Conservation (phyloP, 805 yeast species). For the Priceomyces melissophilus region DNA sequence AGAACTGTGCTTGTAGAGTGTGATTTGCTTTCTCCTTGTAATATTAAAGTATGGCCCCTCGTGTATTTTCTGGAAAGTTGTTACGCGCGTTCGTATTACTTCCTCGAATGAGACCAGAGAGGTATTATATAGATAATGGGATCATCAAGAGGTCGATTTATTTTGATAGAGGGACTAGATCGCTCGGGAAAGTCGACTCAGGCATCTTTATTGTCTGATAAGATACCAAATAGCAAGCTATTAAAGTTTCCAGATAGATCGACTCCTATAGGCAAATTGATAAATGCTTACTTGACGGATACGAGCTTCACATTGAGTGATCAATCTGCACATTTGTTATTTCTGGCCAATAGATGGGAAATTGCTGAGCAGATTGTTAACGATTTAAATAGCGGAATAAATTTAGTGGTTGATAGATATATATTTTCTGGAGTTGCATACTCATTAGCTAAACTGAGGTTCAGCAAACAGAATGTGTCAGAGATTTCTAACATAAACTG, state of each 20-base stretch:
- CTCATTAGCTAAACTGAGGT: slow-evolving; percentile 76
- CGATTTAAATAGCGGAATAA: slow-evolving; percentile 48
- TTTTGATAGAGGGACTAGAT: slow-evolving; percentile 89
- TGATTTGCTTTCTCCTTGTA: no score
- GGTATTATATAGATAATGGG: not conserved
- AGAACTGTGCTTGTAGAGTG: no score
- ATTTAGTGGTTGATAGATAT: slow-evolving; percentile 78
- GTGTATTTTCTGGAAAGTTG: no score
- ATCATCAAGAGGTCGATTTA: slow-evolving; percentile 59
- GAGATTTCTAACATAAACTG: slow-evolving; percentile 53
- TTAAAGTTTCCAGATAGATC: slow-evolving; percentile 86
- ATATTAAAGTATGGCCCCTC: no score
- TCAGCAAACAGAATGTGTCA: slow-evolving; percentile 6
- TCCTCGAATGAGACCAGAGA: not conserved
- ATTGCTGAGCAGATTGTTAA: slow-evolving; percentile 44
- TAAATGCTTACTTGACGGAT: slow-evolving; percentile 66
- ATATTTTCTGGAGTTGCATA: slow-evolving; percentile 93
- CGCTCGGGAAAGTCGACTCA: slow-evolving; percentile 95
- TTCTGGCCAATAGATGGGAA: slow-evolving; percentile 97
- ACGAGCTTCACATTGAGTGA: slow-evolving; percentile 54
- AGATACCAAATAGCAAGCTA: slow-evolving; percentile 29
- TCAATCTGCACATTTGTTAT: slow-evolving; percentile 80
- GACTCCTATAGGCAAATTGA: slow-evolving; percentile 76
- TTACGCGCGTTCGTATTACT: no score
- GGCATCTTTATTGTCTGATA: slow-evolving; percentile 30